Conservation (phyloP, 495 filamentous ascomycete species). For the Penicillium argentinense region DNA sequence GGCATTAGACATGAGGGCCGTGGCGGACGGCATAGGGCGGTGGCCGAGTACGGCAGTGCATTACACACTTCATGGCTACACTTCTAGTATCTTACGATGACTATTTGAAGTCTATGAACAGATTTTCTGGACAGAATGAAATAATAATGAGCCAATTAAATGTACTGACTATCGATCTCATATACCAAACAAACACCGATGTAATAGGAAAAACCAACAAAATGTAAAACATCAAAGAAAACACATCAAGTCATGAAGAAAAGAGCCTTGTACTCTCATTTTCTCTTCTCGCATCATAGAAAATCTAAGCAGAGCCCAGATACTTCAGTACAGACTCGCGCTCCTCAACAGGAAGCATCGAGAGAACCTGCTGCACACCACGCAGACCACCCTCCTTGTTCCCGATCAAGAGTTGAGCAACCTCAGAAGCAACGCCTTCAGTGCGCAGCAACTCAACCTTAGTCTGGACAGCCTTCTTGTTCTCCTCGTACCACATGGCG, state of each 20-base stretch:
- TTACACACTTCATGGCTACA: too few relatives aligned
- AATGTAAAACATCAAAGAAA: constrained; percentile 8
- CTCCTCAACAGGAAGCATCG: constrained; percentile 83
- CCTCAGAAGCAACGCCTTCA: constrained; percentile 73
- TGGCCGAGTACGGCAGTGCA: too few relatives aligned
- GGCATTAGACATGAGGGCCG: too few relatives aligned
- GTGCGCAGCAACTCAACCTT: constrained; percentile 80
- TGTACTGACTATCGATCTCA: not conserved
- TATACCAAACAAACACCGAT: constrained; percentile 14
- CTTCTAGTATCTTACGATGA: too few relatives aligned
- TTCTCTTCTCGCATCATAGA: not conserved
- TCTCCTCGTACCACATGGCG: constrained; percentile 96
- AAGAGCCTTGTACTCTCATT: not conserved
- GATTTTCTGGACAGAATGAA: too few relatives aligned
- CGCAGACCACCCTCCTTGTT: constrained; percentile 77
- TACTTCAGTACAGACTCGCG: constrained; percentile 82
- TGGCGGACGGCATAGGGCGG: too few relatives aligned
- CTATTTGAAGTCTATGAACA: too few relatives aligned
- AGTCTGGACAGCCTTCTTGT: constrained; percentile 71
- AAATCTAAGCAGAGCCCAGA: constrained; percentile 45
- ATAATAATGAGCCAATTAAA: not conserved
- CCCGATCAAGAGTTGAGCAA: constrained; percentile 72
- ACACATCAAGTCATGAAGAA: constrained; percentile 6
- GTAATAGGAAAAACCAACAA: constrained; percentile 14
- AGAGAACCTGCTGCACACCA: constrained; percentile 82